A percentile compares a stretch with the other conserved stretches of the same genome.
Conservation (phyloP, 345 rosid species). For the Rhodamnia argentea region DNA sequence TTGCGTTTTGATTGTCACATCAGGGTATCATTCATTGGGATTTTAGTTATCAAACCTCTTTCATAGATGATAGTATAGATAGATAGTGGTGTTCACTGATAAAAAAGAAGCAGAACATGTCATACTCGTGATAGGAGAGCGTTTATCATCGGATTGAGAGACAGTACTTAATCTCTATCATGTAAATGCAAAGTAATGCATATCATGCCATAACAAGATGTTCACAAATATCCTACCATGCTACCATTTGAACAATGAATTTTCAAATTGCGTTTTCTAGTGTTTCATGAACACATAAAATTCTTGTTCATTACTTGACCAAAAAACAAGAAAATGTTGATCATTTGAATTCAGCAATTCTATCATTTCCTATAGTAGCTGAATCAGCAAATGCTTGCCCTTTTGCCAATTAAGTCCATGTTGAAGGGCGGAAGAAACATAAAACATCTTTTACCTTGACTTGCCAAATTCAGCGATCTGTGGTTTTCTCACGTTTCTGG, state of each 20-base stretch:
- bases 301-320: too few species aligned
- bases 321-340: background rate
- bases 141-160: background rate
- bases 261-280: background rate
- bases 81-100: background rate
- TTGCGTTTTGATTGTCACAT: background rate
- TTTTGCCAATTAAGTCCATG: background rate
- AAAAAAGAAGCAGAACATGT: background rate
- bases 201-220: background rate
- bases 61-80: background rate
- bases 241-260: background rate
- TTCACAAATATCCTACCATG: background rate
- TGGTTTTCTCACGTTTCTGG: background rate
- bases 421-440: background rate
- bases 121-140: background rate
- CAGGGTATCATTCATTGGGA: background rate
- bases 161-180: background rate
- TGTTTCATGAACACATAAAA: background rate
- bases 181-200: background rate
- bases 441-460: background rate
- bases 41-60: background rate
- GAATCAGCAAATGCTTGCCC: background rate
- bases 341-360: background rate
- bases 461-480: background rate
- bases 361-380: background rate